Evolutionary conservation across 176 grass and related monocot genomes (phyloP), one percentile per base, ranked within the genome.

Genomic region (Melocanna baccifera): DNA sequence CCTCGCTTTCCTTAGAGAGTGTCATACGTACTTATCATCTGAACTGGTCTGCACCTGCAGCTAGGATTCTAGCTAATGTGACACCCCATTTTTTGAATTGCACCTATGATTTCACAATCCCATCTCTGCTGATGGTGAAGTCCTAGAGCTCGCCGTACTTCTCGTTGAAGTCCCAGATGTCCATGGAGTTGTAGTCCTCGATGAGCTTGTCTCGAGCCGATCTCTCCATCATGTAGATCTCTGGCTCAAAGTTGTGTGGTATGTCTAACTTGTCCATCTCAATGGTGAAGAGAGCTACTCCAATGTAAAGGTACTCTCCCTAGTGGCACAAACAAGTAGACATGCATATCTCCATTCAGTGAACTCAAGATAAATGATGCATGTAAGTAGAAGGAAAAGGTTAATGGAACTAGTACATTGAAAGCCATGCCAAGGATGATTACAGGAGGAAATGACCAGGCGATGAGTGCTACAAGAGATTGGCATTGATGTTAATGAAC

Each of bases 121-220:
- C 96, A 41, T 98, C 91, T 67, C 86, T 90, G 20, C 73, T 84
- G 67, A 96, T 86, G 3, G 96, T 98, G 87, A 98, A 95, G 86
- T 98, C 96, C 96, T 93, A 98, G 25, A 98, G 96, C 59, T 98
- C 87, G 34, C 96, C 96, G 42, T 98, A 98, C 78, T 96, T 98
- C 86, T 98, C 91, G 20, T 98, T 98, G 87, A 98, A 98, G 85
- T 98, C 96, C 96, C 96, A 98, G 79, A 98, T 98, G 73, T 98
- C 96, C 93, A 98, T 96, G 52, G 91, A 86, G 81, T 96, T 96
- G 78, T 96, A 94, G 76, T 98, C 96, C 0, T 87, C 87, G n/a
- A 96, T 98, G 67, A 98, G 91, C 91, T 98, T 98, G 83, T 96
- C 93, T 0, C 96, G 80, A 26, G 91, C 86, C 23, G 81, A 85